Evolutionary conservation across 306 rosid genomes (phyloP), one percentile per base, ranked within the genome.

Genomic region (Medicago arabica): DNA sequence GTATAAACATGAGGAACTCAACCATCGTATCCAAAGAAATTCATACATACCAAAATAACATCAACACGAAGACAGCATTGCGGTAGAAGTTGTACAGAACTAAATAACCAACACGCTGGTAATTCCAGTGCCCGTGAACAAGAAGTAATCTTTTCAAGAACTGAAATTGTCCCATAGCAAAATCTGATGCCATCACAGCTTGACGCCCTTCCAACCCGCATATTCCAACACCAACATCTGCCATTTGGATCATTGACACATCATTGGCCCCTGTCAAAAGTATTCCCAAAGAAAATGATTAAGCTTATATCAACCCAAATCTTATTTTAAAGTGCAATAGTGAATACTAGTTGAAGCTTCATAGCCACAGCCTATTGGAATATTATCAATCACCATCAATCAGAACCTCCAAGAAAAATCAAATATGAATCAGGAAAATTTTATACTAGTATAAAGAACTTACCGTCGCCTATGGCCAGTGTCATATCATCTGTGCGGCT

Each of bases 141-240:
- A 96, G 83, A 75, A 96, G 93, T 69, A 96, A 82, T 76, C 87
- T 88, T 83, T 89, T 91, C 80, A 96, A 61, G 80, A 92, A 96
- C 75, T 74, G 90, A 83, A 96, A 96, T 75, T 96, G 99, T 59
- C 99, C 99, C 99, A 96, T 96, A 43, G 99, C 99, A 83, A 96
- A 96, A 88, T 96, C 99, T 64, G 99, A 88, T 68, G 99, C 99
- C 99, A 96, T 96, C 80, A 96, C 99, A 23, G 99, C 99, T 77
- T 96, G 99, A 67, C 99, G 99, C 62, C 99, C 99, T 81, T 96
- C 99, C 88, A 90, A 97, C 74, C 99, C 99, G 23, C 99, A 90
- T 75, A 96, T 92, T 82, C 99, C 99, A 75, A 96, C 97, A 67
- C 99, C 99, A 77, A 96, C 99, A 89, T 96, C 99, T 63, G 99